These are phyloP conservation scores for Tetrahymena elliotti DNA, from an alignment of 73 alveolate species.

Conservation along the genomic window DNA sequence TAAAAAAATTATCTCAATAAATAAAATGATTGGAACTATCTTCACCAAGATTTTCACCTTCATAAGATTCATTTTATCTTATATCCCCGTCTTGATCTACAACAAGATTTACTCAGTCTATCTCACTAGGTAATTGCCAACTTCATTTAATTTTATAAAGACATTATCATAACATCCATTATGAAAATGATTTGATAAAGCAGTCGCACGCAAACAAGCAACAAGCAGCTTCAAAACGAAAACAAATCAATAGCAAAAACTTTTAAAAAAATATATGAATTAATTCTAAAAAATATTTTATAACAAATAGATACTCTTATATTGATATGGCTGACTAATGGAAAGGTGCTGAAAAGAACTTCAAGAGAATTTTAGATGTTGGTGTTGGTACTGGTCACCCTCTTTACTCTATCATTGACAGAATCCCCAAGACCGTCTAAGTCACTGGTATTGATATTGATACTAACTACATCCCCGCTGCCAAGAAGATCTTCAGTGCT, in stretches of 20 bases:
- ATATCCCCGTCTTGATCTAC: slow-evolving; percentile 36
- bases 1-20: neutral
- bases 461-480: slow-evolving; percentile 23
- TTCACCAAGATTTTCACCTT: slow-evolving; percentile 5
- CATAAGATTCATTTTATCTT: neutral
- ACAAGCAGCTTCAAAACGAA: neutral
- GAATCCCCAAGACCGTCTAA: slow-evolving; percentile 13
- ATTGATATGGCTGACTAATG: slow-evolving; percentile 28
- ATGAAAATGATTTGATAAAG: neutral
- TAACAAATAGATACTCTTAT: slow-evolving; percentile 21
- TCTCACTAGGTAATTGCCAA: neutral
- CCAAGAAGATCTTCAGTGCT: slow-evolving; percentile 15
- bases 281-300: neutral
- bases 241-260: neutral
- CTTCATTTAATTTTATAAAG: neutral
- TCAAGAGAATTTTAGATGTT: slow-evolving; percentile 13
- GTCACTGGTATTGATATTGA: slow-evolving; percentile 39
- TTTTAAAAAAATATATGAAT: neutral
- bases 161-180: neutral
- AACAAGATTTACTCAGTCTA: neutral
- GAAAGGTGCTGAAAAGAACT: slow-evolving; percentile 4
- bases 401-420: slow-evolving; percentile 8
- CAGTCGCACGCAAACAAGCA: neutral
- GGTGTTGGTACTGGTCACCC: slow-evolving; percentile 48
- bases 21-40: neutral